Evolutionary conservation across 441 rosid species (phyloP), one percentile per base, ranked within the genome.

Genomic region (Corymbia citriodora): DNA sequence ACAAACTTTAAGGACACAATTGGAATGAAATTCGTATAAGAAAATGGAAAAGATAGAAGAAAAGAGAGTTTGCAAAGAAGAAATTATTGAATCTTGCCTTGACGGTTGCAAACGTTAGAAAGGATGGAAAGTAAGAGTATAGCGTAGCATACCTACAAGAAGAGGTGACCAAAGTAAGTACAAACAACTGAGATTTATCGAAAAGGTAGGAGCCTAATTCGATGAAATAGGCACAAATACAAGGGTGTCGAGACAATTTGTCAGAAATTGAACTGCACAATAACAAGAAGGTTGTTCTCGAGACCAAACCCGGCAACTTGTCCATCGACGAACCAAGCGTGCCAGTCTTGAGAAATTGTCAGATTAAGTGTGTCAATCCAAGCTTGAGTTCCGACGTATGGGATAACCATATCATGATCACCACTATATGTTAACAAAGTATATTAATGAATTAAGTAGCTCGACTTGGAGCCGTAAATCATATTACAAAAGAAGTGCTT

Each of bases 321-420:
- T 40, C 83, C 59, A 6, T 90, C 89, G 2, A 90, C 91, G 18
- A 92, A 31, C 92, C 92, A 92, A 3, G 91, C 90, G 11, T 87
- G 57, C 93, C 93, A 91, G 4, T 79, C 89, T 18, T 90, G 85
- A 36, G 52, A 79, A 31, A 90, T 55, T 0, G 86, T 36, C 54
- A 92, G 59, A 88, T 92, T 89, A 87, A 92, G 25, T n/a, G 88
- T 29, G 87, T 90, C 49, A 52, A 91, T 92, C 93, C 91, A 92
- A 2, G 90, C 65, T 23, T 57, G 91, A 50, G 93, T 93, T 36
- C 92, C 92, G 53, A 92, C 19, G 19, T 90, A 90, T 1, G 91
- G 91, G 36, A 91, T 21, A 3, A 33, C 13, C 89, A 45, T 40
- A 88, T 91, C 93, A 88, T 92, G 93, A 91, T 93, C 93, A 48